Conservation (phyloP, 345 rosid genomes). For the Syzygium jambos region DNA sequence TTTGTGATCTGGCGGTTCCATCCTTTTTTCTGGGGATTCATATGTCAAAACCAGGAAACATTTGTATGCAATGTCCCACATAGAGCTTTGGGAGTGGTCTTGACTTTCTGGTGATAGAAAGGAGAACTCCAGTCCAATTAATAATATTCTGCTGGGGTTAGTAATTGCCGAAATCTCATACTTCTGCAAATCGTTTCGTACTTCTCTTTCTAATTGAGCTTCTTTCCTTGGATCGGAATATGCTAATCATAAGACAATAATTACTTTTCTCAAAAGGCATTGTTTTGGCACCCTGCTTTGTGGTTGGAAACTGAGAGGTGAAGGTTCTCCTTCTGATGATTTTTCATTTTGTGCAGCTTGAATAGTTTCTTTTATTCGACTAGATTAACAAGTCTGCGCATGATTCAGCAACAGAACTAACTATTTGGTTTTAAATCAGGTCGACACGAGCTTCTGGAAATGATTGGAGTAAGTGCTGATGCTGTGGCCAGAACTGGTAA, state of each 20-base stretch:
- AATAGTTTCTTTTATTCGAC: background rate
- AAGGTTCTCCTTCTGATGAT: background rate
- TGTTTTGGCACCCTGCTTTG: background rate
- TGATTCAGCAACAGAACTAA: background rate
- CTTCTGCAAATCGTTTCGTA: background rate
- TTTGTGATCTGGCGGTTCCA: background rate
- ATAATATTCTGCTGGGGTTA: background rate
- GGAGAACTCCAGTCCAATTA: background rate
- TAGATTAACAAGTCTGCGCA: background rate
- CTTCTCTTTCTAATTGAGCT: background rate
- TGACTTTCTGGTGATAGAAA: background rate
- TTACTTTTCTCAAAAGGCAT: background rate
- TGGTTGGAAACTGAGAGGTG: background rate
- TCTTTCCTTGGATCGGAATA: background rate
- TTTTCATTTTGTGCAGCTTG: background rate
- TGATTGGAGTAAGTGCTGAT: conserved; percentile 58
- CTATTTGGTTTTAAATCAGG: conserved; percentile 18
- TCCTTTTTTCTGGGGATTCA: background rate
- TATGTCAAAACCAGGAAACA: background rate
- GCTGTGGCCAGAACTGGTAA: conserved; percentile 64
- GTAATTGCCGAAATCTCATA: background rate
- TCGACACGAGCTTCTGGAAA: conserved; percentile 74
- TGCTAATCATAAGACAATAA: background rate
- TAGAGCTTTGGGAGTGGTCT: background rate
- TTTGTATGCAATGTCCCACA: background rate